A percentile compares a stretch with the other conserved stretches of the same genome.
These are phyloP conservation scores for Leccinum aurantiacum DNA, from an alignment of 768 basidiomycete genomes.

Conservation along the genomic window DNA sequence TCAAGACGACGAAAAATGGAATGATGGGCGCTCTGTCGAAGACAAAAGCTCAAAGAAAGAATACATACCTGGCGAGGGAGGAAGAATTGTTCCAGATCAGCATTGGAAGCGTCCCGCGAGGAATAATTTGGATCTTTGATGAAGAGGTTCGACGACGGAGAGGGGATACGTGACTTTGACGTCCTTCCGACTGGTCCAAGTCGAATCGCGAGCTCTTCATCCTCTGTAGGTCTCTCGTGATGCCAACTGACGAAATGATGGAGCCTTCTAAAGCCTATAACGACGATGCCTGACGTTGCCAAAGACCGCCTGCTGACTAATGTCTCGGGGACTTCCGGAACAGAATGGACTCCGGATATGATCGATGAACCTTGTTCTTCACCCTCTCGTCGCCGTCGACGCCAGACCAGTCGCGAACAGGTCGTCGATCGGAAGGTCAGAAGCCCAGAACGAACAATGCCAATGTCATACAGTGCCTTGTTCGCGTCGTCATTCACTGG, in stretches of 20 bases:
- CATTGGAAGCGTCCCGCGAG: slow-evolving; percentile 37
- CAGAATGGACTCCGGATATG: no score
- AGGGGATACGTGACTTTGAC: slow-evolving; percentile 50
- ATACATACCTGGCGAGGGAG: slow-evolving; percentile 41
- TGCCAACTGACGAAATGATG: slow-evolving; percentile 62
- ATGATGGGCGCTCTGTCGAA: slow-evolving; percentile 52
- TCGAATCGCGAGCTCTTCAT: slow-evolving; percentile 43
- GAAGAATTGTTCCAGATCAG: slow-evolving; percentile 29
- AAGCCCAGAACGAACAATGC: no score
- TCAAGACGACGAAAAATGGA: slow-evolving; percentile 52
- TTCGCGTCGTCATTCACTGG: no score
- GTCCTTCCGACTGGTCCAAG: slow-evolving; percentile 14
- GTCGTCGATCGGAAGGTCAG: no score
- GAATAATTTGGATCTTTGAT: slow-evolving; percentile 58
- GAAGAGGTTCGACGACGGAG: slow-evolving; percentile 51
- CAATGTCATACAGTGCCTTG: no score
- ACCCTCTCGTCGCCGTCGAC: slow-evolving; percentile 43
- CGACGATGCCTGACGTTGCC: no score
- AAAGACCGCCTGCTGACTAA: no score
- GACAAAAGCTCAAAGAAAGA: slow-evolving; percentile 55
- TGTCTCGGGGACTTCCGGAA: no score
- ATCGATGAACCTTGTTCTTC: no score
- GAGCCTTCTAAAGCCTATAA: slow-evolving; percentile 39
- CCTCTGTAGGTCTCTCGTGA: slow-evolving; percentile 17
- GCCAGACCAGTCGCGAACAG: no score